Percentiles rank a stretch among this genome's conserved stretches.
These are phyloP conservation scores for Zarea fungicola DNA, from an alignment of 2,329 filamentous ascomycete species.

Conservation along the genomic window DNA sequence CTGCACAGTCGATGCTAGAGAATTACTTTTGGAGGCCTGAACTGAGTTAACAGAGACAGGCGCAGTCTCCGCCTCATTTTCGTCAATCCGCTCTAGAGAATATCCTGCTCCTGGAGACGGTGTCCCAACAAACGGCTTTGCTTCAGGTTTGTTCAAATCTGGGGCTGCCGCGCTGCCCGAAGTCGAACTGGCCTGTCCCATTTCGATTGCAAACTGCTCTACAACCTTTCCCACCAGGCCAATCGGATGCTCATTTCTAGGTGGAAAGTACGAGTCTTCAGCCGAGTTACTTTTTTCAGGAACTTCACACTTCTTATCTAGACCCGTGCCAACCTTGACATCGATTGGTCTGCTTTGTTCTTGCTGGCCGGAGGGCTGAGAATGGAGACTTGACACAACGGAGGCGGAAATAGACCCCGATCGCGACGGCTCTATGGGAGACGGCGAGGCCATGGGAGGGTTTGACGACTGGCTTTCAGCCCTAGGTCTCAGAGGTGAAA, in stretches of 20 bases:
- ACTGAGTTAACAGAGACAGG: neutral
- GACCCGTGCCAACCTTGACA: neutral
- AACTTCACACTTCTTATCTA: neutral
- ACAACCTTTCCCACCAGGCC: neutral
- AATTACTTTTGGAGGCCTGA: slow-evolving; percentile 15
- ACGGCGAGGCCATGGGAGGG: neutral
- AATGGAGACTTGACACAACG: too few species aligned
- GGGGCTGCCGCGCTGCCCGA: neutral
- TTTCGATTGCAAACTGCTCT: slow-evolving; percentile 1
- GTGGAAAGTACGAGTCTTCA: neutral
- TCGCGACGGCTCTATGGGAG: neutral
- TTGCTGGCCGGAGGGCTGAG: neutral
- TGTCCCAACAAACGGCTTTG: neutral
- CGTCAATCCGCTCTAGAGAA: slow-evolving; percentile 21
- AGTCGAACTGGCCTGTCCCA: neutral
- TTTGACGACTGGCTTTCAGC: neutral
- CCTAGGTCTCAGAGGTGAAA: neutral
- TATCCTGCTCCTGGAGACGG: slow-evolving; percentile 1
- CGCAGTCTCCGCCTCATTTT: slow-evolving; percentile 18
- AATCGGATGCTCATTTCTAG: neutral
- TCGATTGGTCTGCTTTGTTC: neutral
- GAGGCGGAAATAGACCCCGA: too few species aligned
- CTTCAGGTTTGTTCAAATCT: neutral
- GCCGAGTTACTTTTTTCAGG: neutral
- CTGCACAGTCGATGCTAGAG: slow-evolving; percentile 17